Conservation (phyloP, 2,329 filamentous ascomycete species). For the Xylariaceae sp. region DNA sequence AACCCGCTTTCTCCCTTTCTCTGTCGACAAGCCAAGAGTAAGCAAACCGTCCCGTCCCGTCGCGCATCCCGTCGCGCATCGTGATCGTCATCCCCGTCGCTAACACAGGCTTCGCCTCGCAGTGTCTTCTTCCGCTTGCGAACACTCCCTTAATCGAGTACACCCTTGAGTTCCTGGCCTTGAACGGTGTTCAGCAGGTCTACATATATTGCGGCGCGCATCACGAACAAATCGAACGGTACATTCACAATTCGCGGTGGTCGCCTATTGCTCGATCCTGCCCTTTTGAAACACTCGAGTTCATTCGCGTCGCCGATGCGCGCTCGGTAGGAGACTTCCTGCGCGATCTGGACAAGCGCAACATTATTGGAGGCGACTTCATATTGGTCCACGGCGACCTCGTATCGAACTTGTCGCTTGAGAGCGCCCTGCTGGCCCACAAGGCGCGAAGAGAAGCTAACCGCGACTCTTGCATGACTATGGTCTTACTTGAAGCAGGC, state of each 20-base stretch:
- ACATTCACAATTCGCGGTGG: conserved; percentile 72
- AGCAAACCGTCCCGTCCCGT: conserved; percentile 27
- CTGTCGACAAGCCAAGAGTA: conserved; percentile 81
- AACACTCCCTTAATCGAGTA: conserved; percentile 97
- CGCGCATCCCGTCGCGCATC: background rate
- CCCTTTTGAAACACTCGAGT: conserved; percentile 74
- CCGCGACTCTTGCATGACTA: conserved; percentile 97
- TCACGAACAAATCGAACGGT: conserved; percentile 78
- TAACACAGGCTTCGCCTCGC: conserved; percentile 19
- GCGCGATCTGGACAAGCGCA: conserved; percentile 83
- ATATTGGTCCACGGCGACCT: conserved; percentile 89
- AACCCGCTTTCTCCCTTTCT: conserved; percentile 84
- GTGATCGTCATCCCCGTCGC: background rate
- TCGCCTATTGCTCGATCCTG: conserved; percentile 52
- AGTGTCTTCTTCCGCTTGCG: conserved; percentile 89
- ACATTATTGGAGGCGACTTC: conserved; percentile 84
- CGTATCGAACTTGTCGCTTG: conserved; percentile 83
- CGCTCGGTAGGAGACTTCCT: conserved; percentile 89
- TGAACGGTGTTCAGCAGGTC: conserved; percentile 90
- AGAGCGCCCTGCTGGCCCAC: conserved; percentile 70
- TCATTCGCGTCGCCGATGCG: conserved; percentile 78
- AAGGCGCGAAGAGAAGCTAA: conserved; percentile 73
- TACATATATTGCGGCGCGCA: conserved; percentile 89
- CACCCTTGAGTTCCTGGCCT: conserved; percentile 90
- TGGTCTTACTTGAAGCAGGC: conserved; percentile 78